A percentile compares a stretch with the other conserved stretches of the same genome.
Conservation (phyloP, 1,284 basidiomycete species). For the Vanrija sp. region DNA sequence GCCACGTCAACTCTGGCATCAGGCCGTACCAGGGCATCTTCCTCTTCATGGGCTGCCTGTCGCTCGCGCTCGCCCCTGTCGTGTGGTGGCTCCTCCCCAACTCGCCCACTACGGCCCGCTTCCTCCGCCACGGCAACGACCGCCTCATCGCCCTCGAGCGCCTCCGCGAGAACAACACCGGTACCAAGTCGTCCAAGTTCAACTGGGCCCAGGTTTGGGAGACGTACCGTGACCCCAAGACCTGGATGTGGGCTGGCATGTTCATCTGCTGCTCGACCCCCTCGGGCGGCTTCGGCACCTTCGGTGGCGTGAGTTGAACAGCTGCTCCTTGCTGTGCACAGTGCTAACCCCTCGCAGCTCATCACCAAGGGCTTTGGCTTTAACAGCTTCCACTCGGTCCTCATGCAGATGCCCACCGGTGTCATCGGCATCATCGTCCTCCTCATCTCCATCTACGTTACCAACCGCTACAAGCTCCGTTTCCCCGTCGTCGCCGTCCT, state of each 20-base stretch:
- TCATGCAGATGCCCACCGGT: conserved; percentile 52
- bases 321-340: no score
- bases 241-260: conserved; percentile 29
- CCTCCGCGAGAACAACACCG: conserved; percentile 47
- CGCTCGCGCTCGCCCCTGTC: conserved; percentile 51
- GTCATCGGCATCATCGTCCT: conserved; percentile 53
- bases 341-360: background rate
- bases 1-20: conserved; percentile 25
- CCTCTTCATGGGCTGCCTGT: conserved; percentile 54
- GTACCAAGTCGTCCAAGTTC: conserved; percentile 42
- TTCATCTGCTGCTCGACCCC: conserved; percentile 35
- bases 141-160: conserved; percentile 46
- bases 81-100: conserved; percentile 50
- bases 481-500: conserved; percentile 54
- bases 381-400: conserved; percentile 44
- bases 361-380: conserved; percentile 34
- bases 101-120: conserved; percentile 43
- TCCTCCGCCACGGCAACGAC: conserved; percentile 42
- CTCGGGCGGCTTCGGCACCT: conserved; percentile 45
- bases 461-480: conserved; percentile 54
- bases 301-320: conserved; percentile 33
- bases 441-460: conserved; percentile 50
- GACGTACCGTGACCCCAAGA: conserved; percentile 44
- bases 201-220: conserved; percentile 48
- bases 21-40: conserved; percentile 51